Conservation (phyloP, 768 basidiomycete genomes). For the Tulasnella sp. region DNA sequence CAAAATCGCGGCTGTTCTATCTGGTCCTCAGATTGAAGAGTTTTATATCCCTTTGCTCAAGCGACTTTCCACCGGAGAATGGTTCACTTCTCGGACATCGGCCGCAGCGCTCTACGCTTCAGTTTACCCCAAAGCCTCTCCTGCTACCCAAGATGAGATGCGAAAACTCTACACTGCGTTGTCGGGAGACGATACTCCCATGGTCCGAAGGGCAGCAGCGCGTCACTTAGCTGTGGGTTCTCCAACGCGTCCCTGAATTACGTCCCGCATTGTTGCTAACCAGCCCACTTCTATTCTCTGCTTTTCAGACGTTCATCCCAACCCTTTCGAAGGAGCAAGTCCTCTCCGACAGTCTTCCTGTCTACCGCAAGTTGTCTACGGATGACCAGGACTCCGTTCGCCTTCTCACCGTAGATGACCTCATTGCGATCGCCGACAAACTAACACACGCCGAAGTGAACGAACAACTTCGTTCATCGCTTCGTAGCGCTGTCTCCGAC, state of each 20-base stretch:
- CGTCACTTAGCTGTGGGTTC: conserved; percentile 88
- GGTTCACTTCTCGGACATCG: conserved; percentile 98
- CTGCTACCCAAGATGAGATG: conserved; percentile 76
- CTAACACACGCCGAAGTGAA: conserved; percentile 86
- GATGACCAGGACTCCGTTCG: conserved; percentile 99
- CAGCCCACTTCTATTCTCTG: not conserved
- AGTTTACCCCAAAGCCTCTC: conserved; percentile 75
- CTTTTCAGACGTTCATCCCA: conserved; percentile 65
- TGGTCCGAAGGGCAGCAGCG: conserved; percentile 94
- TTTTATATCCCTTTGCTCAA: conserved; percentile 87
- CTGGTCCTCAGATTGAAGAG: conserved; percentile 76
- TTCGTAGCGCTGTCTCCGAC: conserved; percentile 82
- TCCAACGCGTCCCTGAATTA: not conserved
- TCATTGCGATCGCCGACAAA: conserved; percentile 86
- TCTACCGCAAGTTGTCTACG: conserved; percentile 88
- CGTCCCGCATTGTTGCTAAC: not conserved
- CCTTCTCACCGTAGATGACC: conserved; percentile 88
- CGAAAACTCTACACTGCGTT: conserved; percentile 78
- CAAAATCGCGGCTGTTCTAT: conserved; percentile 75
- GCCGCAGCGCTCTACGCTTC: conserved; percentile 90
- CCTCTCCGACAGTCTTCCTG: conserved; percentile 78
- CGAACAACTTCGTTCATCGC: conserved; percentile 80
- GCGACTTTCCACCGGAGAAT: conserved; percentile 87
- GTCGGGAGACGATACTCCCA: conserved; percentile 92
- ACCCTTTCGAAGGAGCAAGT: conserved; percentile 76